Evolutionary conservation across 768 basidiomycete genomes (phyloP), one percentile per base, ranked within the genome.

Genomic region (Psilocybe tampanensis): DNA sequence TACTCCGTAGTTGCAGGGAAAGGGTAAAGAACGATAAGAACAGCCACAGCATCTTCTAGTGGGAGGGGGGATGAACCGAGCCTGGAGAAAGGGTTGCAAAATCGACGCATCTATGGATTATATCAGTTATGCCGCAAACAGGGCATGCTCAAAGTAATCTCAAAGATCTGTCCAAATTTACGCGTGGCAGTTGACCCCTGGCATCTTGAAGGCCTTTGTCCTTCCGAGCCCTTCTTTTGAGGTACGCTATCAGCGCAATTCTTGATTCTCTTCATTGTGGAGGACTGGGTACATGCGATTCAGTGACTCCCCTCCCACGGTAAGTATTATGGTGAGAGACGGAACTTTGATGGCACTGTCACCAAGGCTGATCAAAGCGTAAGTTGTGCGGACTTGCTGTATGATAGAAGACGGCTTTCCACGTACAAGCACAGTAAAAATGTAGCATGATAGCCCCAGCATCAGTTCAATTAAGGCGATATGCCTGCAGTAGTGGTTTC

Each of bases 161-260:
- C 59, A 69, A 60, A 52, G 55, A 66, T 59, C 60, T 64, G 62
- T 67, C 65, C 47, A 55, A 34, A 44, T 47, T 54, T 58, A 49
- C 44, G 60, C 56, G 55, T 70, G 69, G 65, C 71, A 70, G 67
- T 68, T 70, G 47, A 63, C 64, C 66, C 66, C 70, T 67, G 36
- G 36, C 36, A 61, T 60, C 60, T 42, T 53, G 60, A 41, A 48
- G 43, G 47, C 60, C 47, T 9, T 60, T 55, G 62, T 61, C 58
- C 64, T 49, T 56, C 52, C 26, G 59, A 60, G 32, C 39, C 47
- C 63, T 68, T 69, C 66, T 55, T 61, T 60, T 44, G 45, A 67
- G 62, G 64, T 59, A 66, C 64, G 55, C 47, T 61, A 64, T 64
- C 64, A 64, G 47, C 63, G 56, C 47, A 58, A 58, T 58, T 52